phyloP scores from a whole-genome alignment of 2,329 filamentous ascomycete species.

The Penicillium sp. region DNA sequence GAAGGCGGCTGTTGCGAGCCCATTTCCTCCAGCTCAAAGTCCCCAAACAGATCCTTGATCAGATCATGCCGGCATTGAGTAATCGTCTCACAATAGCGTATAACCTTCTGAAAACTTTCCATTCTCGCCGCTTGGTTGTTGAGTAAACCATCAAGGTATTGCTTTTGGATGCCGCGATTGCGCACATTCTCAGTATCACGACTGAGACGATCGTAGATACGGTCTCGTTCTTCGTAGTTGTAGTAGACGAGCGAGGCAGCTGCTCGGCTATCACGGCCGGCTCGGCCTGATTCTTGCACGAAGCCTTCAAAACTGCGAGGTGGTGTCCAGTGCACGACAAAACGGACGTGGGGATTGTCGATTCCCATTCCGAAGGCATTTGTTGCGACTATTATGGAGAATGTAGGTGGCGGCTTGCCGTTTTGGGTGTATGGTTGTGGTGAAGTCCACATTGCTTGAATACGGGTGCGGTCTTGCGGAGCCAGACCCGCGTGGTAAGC shows the following conservation, averaged over 20 bases:
- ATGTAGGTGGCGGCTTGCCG: conserved; percentile 51
- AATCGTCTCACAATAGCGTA: conserved; percentile 76
- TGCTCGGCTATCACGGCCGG: conserved; percentile 82
- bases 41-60: conserved; percentile 74
- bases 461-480: conserved; percentile 64
- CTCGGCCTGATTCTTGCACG: conserved; percentile 90
- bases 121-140: conserved; percentile 45
- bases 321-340: conserved; percentile 90
- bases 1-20: conserved; percentile 22
- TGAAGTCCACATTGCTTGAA: conserved; percentile 41
- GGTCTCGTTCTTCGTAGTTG: conserved; percentile 76
- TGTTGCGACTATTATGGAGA: conserved; percentile 89
- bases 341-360: conserved; percentile 89
- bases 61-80: conserved; percentile 67
- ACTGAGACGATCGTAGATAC: conserved; percentile 54
- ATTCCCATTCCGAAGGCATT: conserved; percentile 98
- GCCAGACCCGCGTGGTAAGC: conserved; percentile 58
- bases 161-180: conserved; percentile 25
- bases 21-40: conserved; percentile 42
- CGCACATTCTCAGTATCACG: conserved; percentile 41
- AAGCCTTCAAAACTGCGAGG: conserved; percentile 94
- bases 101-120: conserved; percentile 62
- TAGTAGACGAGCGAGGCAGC: conserved; percentile 88
- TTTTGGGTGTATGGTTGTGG: conserved; percentile 10
- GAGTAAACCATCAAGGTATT: conserved; percentile 35